phyloP scores from a whole-genome alignment of 345 rosid species.

The Acer yangbiense region DNA sequence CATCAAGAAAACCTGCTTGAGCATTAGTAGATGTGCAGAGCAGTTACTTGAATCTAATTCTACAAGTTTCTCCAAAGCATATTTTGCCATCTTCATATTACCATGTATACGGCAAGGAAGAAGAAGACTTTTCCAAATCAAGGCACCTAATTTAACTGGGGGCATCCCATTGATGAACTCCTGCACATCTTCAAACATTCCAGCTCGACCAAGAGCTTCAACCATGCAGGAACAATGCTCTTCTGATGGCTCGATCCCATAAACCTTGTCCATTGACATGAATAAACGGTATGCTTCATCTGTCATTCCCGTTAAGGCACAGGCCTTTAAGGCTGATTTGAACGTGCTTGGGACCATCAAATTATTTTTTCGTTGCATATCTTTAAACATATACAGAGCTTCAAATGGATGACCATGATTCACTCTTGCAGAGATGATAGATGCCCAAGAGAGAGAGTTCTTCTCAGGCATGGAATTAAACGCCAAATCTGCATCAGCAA shows the following conservation, averaged over 20 bases:
- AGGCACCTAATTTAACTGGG: slow-evolving; percentile 17
- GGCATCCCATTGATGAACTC: slow-evolving; percentile 19
- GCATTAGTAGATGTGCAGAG: slow-evolving; percentile 19
- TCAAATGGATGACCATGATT: slow-evolving; percentile 30
- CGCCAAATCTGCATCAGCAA: slow-evolving; percentile 21
- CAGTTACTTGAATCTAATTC: slow-evolving; percentile 28
- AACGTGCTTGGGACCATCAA: slow-evolving; percentile 20
- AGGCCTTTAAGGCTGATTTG: slow-evolving; percentile 28
- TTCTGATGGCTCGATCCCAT: slow-evolving; percentile 24
- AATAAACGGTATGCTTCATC: slow-evolving; percentile 23
- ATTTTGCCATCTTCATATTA: slow-evolving; percentile 25
- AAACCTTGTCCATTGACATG: slow-evolving; percentile 25
- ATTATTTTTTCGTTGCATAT: slow-evolving; percentile 23
- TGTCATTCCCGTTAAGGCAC: slow-evolving; percentile 21
- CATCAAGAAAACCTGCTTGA: slow-evolving; percentile 19
- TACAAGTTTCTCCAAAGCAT: slow-evolving; percentile 27
- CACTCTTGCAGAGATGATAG: slow-evolving; percentile 30
- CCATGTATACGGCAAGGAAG: slow-evolving; percentile 18
- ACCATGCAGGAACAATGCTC: slow-evolving; percentile 31
- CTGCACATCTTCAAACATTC: slow-evolving; percentile 25
- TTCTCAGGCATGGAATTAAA: slow-evolving; percentile 22
- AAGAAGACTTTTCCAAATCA: slow-evolving; percentile 29
- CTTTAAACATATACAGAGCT: slow-evolving; percentile 22
- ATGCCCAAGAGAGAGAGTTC: slow-evolving; percentile 26
- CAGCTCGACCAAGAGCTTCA: slow-evolving; percentile 30